These are phyloP conservation scores for Plantago ovata DNA, from an alignment of 257 asterid genomes.

Conservation along the genomic window DNA sequence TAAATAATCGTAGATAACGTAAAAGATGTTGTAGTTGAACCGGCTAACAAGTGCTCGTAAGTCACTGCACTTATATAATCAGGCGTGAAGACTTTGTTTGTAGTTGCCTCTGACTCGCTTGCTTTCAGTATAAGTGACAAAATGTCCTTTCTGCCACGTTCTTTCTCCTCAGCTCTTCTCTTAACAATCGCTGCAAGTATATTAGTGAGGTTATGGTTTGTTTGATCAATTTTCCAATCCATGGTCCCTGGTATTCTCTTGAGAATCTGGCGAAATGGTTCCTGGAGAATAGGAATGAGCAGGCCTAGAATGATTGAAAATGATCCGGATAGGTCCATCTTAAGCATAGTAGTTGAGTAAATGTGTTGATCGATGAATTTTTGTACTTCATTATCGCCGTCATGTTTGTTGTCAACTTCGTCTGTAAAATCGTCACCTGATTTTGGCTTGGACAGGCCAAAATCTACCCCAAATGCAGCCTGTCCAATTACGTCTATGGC, in stretches of 20 bases:
- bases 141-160: conserved; percentile 55
- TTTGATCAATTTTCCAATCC: conserved; percentile 74
- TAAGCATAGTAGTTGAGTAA: conserved; percentile 86
- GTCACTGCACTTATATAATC: conserved; percentile 86
- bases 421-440: conserved; percentile 12
- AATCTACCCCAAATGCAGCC: conserved; percentile 92
- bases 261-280: conserved; percentile 82
- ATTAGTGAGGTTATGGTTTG: conserved; percentile 50
- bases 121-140: conserved; percentile 67
- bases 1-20: conserved; percentile 70
- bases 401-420: conserved; percentile 13
- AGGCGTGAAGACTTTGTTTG: conserved; percentile 57
- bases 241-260: conserved; percentile 79
- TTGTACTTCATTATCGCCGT: conserved; percentile 42
- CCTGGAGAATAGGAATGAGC: conserved; percentile 71
- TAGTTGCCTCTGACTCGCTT: conserved; percentile 48
- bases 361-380: conserved; percentile 82
- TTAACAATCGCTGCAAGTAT: conserved; percentile 65
- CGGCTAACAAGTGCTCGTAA: conserved; percentile 91
- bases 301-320: conserved; percentile 76
- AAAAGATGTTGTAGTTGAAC: conserved; percentile 90
- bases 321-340: conserved; percentile 95
- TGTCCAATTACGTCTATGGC: conserved; percentile 91
- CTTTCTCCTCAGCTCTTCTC: conserved; percentile 41
- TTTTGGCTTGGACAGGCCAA: conserved; percentile 70